Evolutionary conservation across 768 basidiomycete genomes (phyloP).

Genomic region (Mycena vulgaris): DNA sequence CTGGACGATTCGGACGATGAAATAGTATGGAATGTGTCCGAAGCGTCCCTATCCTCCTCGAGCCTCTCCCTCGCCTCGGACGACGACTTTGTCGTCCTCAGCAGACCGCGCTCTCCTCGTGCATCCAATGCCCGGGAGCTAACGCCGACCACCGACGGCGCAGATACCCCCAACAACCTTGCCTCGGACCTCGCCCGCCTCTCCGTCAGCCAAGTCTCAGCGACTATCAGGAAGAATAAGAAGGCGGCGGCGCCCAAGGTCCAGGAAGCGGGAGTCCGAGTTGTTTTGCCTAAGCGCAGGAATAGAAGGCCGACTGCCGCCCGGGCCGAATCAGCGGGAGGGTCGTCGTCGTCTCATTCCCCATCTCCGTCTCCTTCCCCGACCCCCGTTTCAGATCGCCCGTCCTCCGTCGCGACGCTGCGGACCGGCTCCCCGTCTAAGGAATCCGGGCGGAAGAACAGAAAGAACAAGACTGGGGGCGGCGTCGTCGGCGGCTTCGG

Average conservation of each 20-base stretch:
- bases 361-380: not conserved
- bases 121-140: constrained; percentile 15
- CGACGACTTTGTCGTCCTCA: constrained; percentile 68
- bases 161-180: constrained; percentile 24
- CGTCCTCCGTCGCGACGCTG: constrained; percentile 26
- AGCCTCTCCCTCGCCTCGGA: constrained; percentile 55
- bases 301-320: not conserved
- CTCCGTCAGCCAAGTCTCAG: constrained; percentile 28
- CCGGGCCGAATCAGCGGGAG: not conserved
- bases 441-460: constrained; percentile 6
- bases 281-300: not conserved
- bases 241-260: constrained; percentile 14
- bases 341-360: constrained; percentile 11
- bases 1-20: constrained; percentile 67
- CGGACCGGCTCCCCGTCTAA: constrained; percentile 6
- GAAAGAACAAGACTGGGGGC: constrained; percentile 9
- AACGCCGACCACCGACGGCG: constrained; percentile 25
- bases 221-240: constrained; percentile 21
- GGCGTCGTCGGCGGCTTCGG: constrained; percentile 46
- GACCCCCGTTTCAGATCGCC: constrained; percentile 24
- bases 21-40: constrained; percentile 66
- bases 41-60: constrained; percentile 47
- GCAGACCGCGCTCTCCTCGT: constrained; percentile 48
- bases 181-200: constrained; percentile 30
- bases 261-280: not conserved